Percentiles rank a stretch among this genome's conserved stretches.
Evolutionary conservation across 345 rosid genomes (phyloP).

Genomic region (Alliaria petiolata): DNA sequence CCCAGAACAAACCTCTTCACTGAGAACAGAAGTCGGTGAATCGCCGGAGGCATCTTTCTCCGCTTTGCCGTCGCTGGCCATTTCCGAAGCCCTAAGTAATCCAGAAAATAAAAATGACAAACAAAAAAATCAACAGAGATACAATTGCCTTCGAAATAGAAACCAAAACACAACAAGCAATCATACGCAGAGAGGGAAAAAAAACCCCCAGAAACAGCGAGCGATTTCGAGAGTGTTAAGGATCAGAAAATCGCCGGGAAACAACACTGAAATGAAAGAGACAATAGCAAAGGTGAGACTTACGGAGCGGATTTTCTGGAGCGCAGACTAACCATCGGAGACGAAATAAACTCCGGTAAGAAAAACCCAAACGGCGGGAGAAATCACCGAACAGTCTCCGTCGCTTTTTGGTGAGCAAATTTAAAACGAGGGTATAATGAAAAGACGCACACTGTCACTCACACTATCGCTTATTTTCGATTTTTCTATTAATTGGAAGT

Average conservation of each 20-base stretch:
- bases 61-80: slow-evolving; percentile 30
- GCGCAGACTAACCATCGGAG: slow-evolving; percentile 24
- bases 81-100: slow-evolving; percentile 37
- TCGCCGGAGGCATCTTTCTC: slow-evolving; percentile 49
- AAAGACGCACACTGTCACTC: slow-evolving; percentile 3
- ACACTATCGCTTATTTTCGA: not conserved
- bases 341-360: not conserved
- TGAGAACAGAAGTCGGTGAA: slow-evolving; percentile 90
- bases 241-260: not conserved
- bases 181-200: not conserved
- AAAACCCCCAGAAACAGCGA: not conserved
- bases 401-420: slow-evolving; percentile 10
- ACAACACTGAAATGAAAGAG: not conserved
- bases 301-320: not conserved
- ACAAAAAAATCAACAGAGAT: not conserved
- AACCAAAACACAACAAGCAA: not conserved
- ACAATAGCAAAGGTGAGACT: not conserved
- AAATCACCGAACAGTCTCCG: slow-evolving; percentile 11
- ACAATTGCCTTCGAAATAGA: not conserved
- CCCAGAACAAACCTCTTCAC: slow-evolving; percentile 54
- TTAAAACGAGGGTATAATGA: slow-evolving; percentile 18
- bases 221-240: not conserved
- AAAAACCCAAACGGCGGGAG: slow-evolving; percentile 12
- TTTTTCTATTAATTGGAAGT: slow-evolving; percentile 20
- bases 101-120: not conserved